A percentile compares a stretch with the other conserved stretches of the same genome.
These are phyloP conservation scores for Grosmannia serpens DNA, from an alignment of 2,329 filamentous ascomycete species.

Conservation along the genomic window DNA sequence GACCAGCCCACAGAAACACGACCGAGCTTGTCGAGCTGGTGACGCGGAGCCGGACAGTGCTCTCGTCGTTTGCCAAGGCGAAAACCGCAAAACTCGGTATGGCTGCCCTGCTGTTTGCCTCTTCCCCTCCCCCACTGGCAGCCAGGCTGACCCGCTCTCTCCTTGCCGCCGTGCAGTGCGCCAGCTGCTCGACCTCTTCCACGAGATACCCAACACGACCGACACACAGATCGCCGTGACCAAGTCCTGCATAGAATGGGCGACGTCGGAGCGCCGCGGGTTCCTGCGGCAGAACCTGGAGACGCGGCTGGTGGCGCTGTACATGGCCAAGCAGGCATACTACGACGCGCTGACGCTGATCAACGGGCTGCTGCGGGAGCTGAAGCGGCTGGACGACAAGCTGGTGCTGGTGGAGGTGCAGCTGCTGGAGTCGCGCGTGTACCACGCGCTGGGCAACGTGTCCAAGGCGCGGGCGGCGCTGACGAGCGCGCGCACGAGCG, in stretches of 20 bases:
- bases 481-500: conserved; percentile 86
- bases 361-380: conserved; percentile 88
- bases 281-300: conserved; percentile 98
- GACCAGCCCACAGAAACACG: conserved; percentile 45
- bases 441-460: conserved; percentile 94
- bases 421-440: conserved; percentile 90
- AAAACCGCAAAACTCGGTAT: conserved; percentile 96
- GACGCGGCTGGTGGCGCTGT: conserved; percentile 82
- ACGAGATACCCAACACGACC: conserved; percentile 83
- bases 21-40: conserved; percentile 83
- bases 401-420: conserved; percentile 96
- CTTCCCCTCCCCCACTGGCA: background rate
- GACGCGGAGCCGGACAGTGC: conserved; percentile 76
- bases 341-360: conserved; percentile 95
- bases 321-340: conserved; percentile 96
- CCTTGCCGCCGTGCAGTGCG: conserved; percentile 51
- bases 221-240: conserved; percentile 92
- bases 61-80: conserved; percentile 95
- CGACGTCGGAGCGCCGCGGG: conserved; percentile 81
- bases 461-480: conserved; percentile 90
- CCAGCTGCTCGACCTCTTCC: conserved; percentile 91
- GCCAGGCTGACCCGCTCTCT: background rate
- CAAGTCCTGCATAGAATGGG: conserved; percentile 99
- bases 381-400: conserved; percentile 98
- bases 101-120: conserved; percentile 18